These are phyloP conservation scores for Colletotrichum destructivum DNA, from an alignment of 2,329 filamentous ascomycete genomes.

Conservation along the genomic window DNA sequence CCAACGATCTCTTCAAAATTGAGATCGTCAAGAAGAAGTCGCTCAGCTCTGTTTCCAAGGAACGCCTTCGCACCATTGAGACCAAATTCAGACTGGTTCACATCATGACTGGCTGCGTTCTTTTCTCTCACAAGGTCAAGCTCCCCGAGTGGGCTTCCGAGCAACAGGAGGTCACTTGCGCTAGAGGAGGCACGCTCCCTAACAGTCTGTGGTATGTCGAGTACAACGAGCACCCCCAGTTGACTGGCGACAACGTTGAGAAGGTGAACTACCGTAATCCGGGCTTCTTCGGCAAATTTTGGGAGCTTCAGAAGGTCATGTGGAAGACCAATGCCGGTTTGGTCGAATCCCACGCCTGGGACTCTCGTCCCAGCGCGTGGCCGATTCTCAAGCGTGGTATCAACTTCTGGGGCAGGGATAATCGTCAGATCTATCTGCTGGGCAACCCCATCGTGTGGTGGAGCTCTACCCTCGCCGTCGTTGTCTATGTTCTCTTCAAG, in stretches of 20 bases:
- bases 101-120: conserved; percentile 94
- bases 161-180: conserved; percentile 99
- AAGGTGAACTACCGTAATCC: conserved; percentile 97
- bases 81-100: conserved; percentile 97
- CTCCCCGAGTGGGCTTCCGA: conserved; percentile 98
- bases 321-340: conserved; percentile 98
- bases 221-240: conserved; percentile 85
- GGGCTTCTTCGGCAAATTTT: conserved; percentile 97
- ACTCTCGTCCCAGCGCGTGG: conserved; percentile 95
- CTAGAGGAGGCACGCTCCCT: conserved; percentile 88
- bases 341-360: conserved; percentile 97
- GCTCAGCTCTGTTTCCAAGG: conserved; percentile 82
- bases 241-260: conserved; percentile 79
- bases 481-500: conserved; percentile 87
- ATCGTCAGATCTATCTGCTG: conserved; percentile 96
- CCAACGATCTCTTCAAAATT: conserved; percentile 94
- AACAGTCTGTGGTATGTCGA: conserved; percentile 99
- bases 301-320: conserved; percentile 98
- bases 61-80: conserved; percentile 91
- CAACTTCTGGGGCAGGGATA: conserved; percentile 98
- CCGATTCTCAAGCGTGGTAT: conserved; percentile 93
- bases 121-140: conserved; percentile 99
- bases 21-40: conserved; percentile 96
- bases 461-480: conserved; percentile 84
- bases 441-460: conserved; percentile 98